Evolutionary conservation across 306 rosid genomes (phyloP), one percentile per base, ranked within the genome.

Genomic region (Begonia masoniana): DNA sequence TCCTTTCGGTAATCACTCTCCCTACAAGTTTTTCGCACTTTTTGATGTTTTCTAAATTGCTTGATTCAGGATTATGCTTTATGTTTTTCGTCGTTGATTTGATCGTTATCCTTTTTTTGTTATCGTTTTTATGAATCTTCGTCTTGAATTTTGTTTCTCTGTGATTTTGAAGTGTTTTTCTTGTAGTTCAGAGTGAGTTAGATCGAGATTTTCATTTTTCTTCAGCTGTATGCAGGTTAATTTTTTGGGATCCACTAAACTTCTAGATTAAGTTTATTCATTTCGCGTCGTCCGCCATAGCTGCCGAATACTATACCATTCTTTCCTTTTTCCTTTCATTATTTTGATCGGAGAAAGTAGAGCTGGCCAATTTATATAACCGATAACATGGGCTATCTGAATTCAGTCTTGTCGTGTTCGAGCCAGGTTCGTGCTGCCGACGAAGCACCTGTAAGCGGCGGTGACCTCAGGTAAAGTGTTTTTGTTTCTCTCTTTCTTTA

Each of bases 371-470:
- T 68, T 80, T 60, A 31, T 47, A 52, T 47, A 39, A 79, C 69
- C 67, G 45, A 63, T 60, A 70, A 71, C 31, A 91, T 88, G 97
- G 95, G 95, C 10, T 84, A 82, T 85, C 78, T 85, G 74, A 78
- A 85, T 82, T 70, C 93, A 6, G 87, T 74, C 58, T 65, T 82
- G 55, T 54, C 97, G 52, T 67, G 95, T 67, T 72, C 94, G 41
- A 78, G 59, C 70, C 95, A 80, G 69, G 76, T 80, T 74, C 80
- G 70, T 68, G 70, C 79, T 54, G 61, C 75, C 17, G 87, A 78
- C 45, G 89, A 84, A 41, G 76, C 84, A 13, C 86, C 92, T 16
- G 94, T 71, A 5, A 84, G 79, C 81, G 95, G 97, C 12, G 95
- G 95, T 0, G 97, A 95, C 64, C 78, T 74, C 75, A 88, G 97